A percentile compares a stretch with the other conserved stretches of the same genome.
Evolutionary conservation across 1,139 yeast species (phyloP).

Genomic region (Magnusiomyces fungicola): DNA sequence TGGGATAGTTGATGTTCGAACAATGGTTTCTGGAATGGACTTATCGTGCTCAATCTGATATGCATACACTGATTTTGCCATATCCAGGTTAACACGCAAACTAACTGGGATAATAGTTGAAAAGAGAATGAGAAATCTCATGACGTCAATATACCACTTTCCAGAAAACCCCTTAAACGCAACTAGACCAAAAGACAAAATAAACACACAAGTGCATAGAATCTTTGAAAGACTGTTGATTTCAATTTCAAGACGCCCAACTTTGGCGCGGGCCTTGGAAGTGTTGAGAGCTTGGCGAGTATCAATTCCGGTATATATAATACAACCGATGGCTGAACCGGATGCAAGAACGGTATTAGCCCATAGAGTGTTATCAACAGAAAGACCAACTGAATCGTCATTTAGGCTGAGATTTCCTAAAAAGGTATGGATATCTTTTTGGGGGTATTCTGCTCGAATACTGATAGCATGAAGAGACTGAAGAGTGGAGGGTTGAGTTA

Average conservation of each 20-base stretch:
- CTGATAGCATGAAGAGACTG: constrained; percentile 43
- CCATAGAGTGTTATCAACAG: constrained; percentile 93
- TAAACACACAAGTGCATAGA: constrained; percentile 76
- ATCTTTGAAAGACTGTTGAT: constrained; percentile 84
- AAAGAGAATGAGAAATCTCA: constrained; percentile 84
- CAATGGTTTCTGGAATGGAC: constrained; percentile 78
- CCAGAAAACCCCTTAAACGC: constrained; percentile 68
- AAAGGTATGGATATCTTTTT: constrained; percentile 75
- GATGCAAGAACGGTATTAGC: constrained; percentile 96
- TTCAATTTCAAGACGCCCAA: constrained; percentile 83
- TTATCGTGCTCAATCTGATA: constrained; percentile 86
- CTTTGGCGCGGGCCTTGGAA: constrained; percentile 80
- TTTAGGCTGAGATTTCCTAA: constrained; percentile 59
- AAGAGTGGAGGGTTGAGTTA: constrained; percentile 54
- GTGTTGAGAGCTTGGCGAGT: constrained; percentile 95
- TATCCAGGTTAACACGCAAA: constrained; percentile 83
- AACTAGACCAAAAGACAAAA: constrained; percentile 70
- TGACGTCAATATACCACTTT: constrained; percentile 81
- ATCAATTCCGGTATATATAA: constrained; percentile 84
- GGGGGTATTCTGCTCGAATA: constrained; percentile 68
- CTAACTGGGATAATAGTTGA: constrained; percentile 96
- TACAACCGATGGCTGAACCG: constrained; percentile 82
- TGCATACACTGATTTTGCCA: constrained; percentile 94
- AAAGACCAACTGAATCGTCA: constrained; percentile 55
- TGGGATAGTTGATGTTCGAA: constrained; percentile 94